Base-by-base conservation (phyloP, 352 stramenopile genomes). In the Globisporangium viniferum region DNA sequence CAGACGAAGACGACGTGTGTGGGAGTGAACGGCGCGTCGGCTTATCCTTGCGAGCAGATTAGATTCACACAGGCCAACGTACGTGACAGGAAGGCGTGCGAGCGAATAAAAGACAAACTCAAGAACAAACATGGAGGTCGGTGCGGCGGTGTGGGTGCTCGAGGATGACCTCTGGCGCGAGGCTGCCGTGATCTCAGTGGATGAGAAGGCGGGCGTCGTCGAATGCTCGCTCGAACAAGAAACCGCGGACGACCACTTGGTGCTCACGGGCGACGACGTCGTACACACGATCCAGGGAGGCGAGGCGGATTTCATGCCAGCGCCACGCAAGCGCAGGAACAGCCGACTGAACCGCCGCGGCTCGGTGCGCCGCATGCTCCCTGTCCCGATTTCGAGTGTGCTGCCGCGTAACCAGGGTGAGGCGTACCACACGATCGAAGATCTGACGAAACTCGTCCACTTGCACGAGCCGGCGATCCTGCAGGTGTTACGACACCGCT, bases 391-490 rank as follows among this genome's bases (percentile, higher is more conserved):
- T 8, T 68, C 81, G 10, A 65, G 79, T 12, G 84, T 94, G 53
- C 75, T 91, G 6, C 83, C 86, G 33, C 79, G 86, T 12, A 80
- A 84, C 67, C 73, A 80, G n/a, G 64, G 77, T 56, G 81, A 89
- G 64, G 65, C 77, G 24, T 90, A 93, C 62, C 79, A 92, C 68
- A 61, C 60, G 5, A 82, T 97, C 29, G 84, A 97, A 62, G 92
- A 98, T 77, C 66, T 98, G 15, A 97, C 92, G 31, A 92, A 94
- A 64, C 87, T 98, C 67, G 88, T 97, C 64, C 88, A 97, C 74
- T 72, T 98, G 48, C 87, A 98, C 66, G 90, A 98, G 64, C 82
- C 92, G 8, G 79, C 92, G n/a, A 98, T 98, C 74, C 75, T 98
- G 10, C 82, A 97, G 51, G 88, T 95, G 35, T 75, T 98, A 39